Evolutionary conservation across 108 stramenopile genomes (phyloP), one percentile per base, ranked within the genome.

Genomic region (Fragilaria crotonensis): DNA sequence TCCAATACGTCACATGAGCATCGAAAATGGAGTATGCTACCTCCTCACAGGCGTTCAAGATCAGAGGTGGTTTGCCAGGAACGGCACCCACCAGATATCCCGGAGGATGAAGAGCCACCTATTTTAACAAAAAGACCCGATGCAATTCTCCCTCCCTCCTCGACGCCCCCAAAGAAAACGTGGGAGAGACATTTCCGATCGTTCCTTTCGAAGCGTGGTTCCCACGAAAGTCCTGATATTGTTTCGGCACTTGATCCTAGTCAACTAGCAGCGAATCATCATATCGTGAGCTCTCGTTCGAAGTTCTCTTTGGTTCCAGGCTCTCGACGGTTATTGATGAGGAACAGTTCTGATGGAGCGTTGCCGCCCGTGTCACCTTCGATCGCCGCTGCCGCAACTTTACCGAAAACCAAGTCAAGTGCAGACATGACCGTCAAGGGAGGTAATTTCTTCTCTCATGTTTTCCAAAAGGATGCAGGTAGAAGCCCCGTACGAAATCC

Each of bases 131-230:
- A 45, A 9, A 55, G 31, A 32, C 54, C 63, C 0, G 19, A 52
- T 21, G 30, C 53, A 26, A 5, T 32, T 4, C 21, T 29, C 0
- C 51, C 57, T 62, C 79, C 76, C 20, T 63, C 66, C 14, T 62
- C 73, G 3, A 73, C 76, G 5, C 73, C 72, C 19, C 72, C 72
- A 29, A 79, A 75, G 49, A 81, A 81, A 59, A 63, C 65, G 3
- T 81, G 80, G 80, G 80, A 81, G 64, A 64, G 57, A n/a, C 73
- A 78, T 26, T 81, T 78, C 52, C 70, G 60, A 46, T 74, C 69
- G 5, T 81, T 81, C 53, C 63, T 81, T 23, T 65, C 54, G 45
- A 61, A 59, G 53, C 26, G 58, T 11, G 57, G 51, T 19, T 21
- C 36, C 5, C 17, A 7, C 49, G 17, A 50, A 7, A 50, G 17